These are phyloP conservation scores for Prunus davidiana DNA, from an alignment of 306 rosid genomes.

Conservation along the genomic window DNA sequence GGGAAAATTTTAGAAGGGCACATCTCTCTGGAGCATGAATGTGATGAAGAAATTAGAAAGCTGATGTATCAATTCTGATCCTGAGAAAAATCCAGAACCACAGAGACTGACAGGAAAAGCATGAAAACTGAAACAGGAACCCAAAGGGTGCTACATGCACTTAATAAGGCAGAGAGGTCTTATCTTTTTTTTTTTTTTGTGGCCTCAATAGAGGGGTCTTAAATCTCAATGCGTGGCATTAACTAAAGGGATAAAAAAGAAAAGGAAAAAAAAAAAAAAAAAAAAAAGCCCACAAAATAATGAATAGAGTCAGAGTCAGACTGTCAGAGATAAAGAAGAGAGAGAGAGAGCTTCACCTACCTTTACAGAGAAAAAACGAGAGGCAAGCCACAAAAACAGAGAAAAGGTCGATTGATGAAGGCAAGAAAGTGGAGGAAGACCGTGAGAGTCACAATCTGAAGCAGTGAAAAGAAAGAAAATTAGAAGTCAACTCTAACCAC, in stretches of 20 bases:
- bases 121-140: not conserved
- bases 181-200: too few relatives aligned
- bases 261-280: not conserved
- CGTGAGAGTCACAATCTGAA: constrained; percentile 37
- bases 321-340: constrained; percentile 24
- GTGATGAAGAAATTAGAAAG: not conserved
- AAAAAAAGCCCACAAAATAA: constrained; percentile 41
- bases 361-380: constrained; percentile 17
- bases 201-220: not conserved
- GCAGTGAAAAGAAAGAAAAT: constrained; percentile 23
- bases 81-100: not conserved
- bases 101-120: not conserved
- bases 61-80: not conserved
- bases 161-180: not conserved
- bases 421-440: constrained; percentile 44
- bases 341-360: constrained; percentile 37
- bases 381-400: constrained; percentile 24
- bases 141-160: not conserved
- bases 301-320: constrained; percentile 24
- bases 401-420: constrained; percentile 41
- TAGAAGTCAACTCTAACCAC: constrained; percentile 51
- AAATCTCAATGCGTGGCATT: constrained; percentile 26
- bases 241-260: constrained; percentile 14
- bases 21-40: not conserved
- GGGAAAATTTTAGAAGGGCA: not conserved